These are phyloP conservation scores for Laetiporus sulphureus DNA, from an alignment of 1,284 basidiomycete genomes.

Conservation along the genomic window DNA sequence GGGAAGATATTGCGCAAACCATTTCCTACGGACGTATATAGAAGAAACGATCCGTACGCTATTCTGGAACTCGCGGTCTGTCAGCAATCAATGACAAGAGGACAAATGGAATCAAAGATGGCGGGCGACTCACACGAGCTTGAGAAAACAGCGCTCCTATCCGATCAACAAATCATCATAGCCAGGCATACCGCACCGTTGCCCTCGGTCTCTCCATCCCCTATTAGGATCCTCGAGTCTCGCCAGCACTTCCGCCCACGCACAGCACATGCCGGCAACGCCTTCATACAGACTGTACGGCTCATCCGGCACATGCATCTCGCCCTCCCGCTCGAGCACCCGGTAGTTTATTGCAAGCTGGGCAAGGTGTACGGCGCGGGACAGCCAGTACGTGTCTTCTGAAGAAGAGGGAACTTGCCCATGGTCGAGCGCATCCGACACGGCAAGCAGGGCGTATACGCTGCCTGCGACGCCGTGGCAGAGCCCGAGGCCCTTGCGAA, in stretches of 20 bases:
- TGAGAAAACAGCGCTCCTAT: not conserved
- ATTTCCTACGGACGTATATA: too few species aligned
- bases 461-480: conserved; percentile 51
- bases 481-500: conserved; percentile 48
- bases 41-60: too few species aligned
- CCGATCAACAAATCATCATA: conserved; percentile 20
- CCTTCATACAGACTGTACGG: conserved; percentile 53
- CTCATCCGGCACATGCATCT: conserved; percentile 40
- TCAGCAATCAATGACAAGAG: too few species aligned
- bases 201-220: not conserved
- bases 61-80: too few species aligned
- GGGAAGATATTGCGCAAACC: too few species aligned
- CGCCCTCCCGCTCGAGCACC: conserved; percentile 27
- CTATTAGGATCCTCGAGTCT: conserved; percentile 21
- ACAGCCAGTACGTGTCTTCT: conserved; percentile 23
- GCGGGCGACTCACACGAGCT: not conserved
- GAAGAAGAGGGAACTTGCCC: not conserved
- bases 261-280: conserved; percentile 47
- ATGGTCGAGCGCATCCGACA: conserved; percentile 27
- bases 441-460: conserved; percentile 43
- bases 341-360: conserved; percentile 33
- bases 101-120: not conserved
- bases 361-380: conserved; percentile 39
- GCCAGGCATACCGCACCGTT: conserved; percentile 21
- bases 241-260: conserved; percentile 40